These are phyloP conservation scores for Collybia sordida DNA, from an alignment of 768 basidiomycete species.

Conservation along the genomic window DNA sequence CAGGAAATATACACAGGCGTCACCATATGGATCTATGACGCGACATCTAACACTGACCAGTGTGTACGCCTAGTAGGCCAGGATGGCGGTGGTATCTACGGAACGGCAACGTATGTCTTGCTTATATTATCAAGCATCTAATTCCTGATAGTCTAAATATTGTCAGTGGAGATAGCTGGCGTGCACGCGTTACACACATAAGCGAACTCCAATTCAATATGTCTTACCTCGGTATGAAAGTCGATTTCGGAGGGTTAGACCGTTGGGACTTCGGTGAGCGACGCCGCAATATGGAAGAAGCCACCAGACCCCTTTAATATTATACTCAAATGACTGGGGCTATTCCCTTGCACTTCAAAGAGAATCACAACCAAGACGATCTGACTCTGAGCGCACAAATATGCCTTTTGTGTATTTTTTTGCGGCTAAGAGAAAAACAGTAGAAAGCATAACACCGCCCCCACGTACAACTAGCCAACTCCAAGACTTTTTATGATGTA, in stretches of 20 bases:
- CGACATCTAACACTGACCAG: constrained; percentile 61
- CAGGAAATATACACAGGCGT: constrained; percentile 75
- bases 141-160: constrained; percentile 1
- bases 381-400: constrained; percentile 8
- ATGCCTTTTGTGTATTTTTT: constrained; percentile 30
- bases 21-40: constrained; percentile 76
- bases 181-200: constrained; percentile 67
- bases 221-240: constrained; percentile 56
- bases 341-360: too few relatives aligned
- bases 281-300: constrained; percentile 62
- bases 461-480: constrained; percentile 15
- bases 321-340: too few relatives aligned
- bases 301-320: constrained; percentile 14
- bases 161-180: constrained; percentile 78
- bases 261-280: constrained; percentile 70
- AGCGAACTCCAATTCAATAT: constrained; percentile 73
- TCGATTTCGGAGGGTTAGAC: constrained; percentile 77
- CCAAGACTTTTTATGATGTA: constrained; percentile 46
- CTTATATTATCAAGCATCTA: neutral
- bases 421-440: constrained; percentile 19
- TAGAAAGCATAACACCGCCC: constrained; percentile 16
- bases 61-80: constrained; percentile 68
- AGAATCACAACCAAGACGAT: neutral
- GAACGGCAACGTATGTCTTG: constrained; percentile 70
- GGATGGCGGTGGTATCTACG: constrained; percentile 56